These are phyloP conservation scores for Aspergillus arachidicola DNA, from an alignment of 2,329 filamentous ascomycete species.

Conservation along the genomic window DNA sequence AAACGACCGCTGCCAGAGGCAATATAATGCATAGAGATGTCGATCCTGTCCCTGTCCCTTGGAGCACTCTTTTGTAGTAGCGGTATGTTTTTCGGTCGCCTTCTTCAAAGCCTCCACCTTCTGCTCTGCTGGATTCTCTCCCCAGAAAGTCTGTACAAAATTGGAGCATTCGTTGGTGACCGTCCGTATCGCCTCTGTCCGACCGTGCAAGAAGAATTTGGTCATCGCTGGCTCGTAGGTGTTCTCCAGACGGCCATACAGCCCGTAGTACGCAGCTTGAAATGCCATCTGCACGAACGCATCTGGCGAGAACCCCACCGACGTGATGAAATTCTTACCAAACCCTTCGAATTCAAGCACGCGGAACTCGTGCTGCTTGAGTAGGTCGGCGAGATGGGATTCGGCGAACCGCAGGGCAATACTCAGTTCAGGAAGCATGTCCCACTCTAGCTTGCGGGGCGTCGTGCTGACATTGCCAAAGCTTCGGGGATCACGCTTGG, in stretches of 20 bases:
- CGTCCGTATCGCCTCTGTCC: constrained; percentile 88
- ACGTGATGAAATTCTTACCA: constrained; percentile 97
- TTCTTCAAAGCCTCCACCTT: constrained; percentile 85
- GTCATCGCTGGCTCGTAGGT: constrained; percentile 99
- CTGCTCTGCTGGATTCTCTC: constrained; percentile 75
- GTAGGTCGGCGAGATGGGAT: constrained; percentile 88
- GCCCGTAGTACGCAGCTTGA: constrained; percentile 94
- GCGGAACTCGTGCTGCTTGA: constrained; percentile 94
- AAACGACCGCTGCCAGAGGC: constrained; percentile 87
- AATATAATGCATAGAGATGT: constrained; percentile 91
- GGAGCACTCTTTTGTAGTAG: constrained; percentile 78
- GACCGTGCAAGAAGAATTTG: constrained; percentile 87
- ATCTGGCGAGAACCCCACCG: constrained; percentile 94
- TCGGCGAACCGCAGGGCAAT: constrained; percentile 94
- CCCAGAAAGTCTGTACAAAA: constrained; percentile 94
- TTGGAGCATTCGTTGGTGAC: constrained; percentile 82
- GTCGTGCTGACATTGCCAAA: constrained; percentile 93
- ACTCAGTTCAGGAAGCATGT: constrained; percentile 88
- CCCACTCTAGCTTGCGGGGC: constrained; percentile 96
- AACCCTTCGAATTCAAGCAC: constrained; percentile 87
- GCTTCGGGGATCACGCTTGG: constrained; percentile 85
- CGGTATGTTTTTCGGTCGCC: constrained; percentile 81
- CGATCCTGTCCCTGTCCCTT: constrained; percentile 90
- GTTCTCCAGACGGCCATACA: constrained; percentile 91
- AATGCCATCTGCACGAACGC: constrained; percentile 99